phyloP scores from a whole-genome alignment of 345 rosid species.

The Linum tenue region DNA sequence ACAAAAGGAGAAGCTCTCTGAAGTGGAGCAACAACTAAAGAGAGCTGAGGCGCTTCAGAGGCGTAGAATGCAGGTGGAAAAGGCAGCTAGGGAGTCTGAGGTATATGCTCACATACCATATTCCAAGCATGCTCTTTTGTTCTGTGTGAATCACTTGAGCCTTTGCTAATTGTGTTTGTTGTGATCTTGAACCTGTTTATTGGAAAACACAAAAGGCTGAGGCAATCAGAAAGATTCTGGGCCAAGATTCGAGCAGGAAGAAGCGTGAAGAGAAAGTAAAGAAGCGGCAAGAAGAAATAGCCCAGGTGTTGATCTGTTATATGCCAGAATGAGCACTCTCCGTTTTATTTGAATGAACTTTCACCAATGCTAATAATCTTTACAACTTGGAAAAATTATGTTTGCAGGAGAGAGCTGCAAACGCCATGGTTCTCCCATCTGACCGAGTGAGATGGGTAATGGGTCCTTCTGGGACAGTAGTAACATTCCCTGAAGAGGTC shows the following conservation, averaged over 20 bases:
- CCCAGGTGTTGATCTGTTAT: slow-evolving; percentile 43
- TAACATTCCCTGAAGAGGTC: slow-evolving; percentile 68
- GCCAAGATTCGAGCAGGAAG: slow-evolving; percentile 87
- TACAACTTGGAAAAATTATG: background rate
- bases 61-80: slow-evolving; percentile 79
- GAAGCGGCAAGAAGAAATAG: slow-evolving; percentile 74
- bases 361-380: slow-evolving; percentile 1
- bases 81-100: slow-evolving; percentile 83
- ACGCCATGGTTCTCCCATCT: slow-evolving; percentile 36
- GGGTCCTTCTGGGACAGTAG: slow-evolving; percentile 63
- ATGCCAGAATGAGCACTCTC: background rate
- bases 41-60: slow-evolving; percentile 91
- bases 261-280: slow-evolving; percentile 75
- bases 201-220: slow-evolving; percentile 41
- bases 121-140: slow-evolving; percentile 9
- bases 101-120: slow-evolving; percentile 19
- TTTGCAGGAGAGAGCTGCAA: slow-evolving; percentile 70
- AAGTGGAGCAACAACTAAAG: slow-evolving; percentile 76
- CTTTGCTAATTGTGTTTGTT: background rate
- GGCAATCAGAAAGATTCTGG: slow-evolving; percentile 89
- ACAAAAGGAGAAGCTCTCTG: slow-evolving; percentile 82
- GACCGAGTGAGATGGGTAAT: slow-evolving; percentile 53
- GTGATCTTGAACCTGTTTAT: background rate
- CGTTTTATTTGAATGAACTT: slow-evolving; percentile 1
- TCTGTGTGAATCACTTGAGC: slow-evolving; percentile 5